Base-by-base conservation (phyloP, 2,329 filamentous ascomycete species). In the Cadophora sp. region DNA sequence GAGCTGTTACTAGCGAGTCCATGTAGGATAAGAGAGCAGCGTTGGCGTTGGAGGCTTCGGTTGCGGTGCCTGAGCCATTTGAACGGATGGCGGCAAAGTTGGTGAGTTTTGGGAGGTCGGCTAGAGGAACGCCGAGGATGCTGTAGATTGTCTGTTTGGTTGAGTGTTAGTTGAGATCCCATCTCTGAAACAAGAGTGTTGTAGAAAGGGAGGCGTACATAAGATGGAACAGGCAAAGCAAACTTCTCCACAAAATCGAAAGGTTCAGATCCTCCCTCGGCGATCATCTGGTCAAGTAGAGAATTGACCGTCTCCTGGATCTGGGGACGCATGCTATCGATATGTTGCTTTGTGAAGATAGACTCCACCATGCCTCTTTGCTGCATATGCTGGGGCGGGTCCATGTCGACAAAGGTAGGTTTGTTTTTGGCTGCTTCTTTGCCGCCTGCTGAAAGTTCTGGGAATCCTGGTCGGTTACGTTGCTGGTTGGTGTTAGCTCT, bases 351-450 rank as follows among this genome's bases (percentile, higher is more conserved):
- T 9, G 76, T 76, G 64, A 85, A 84, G 20, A 82, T 72, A 0
- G 79, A 69, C 60, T 83, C 80, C 0, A 83, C 80, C 82, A 84
- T 84, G 61, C 78, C 72, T 65, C 81, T 81, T 27, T 84, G 81
- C 16, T 76, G 73, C 78, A 81, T 82, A 65, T 85, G 83, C 2
- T 79, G 78, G 0, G 83, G 83, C 4, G 81, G 73, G 66, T 84
- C 82, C 81, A 84, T 83, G 70, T 84, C 82, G 5, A 84, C 83
- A 70, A 84, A 84, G 0, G 82, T 84, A 14, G 83, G 81, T 64
- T 80, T 81, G 45, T 79, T 81, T 68, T 83, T 82, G n/a, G 79
- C 82, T 8, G 83, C 83, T 45, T 77, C 75, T 67, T 82, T 83
- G 8, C 82, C 83, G 14, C 82, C 81, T 11, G 80, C 78, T 61